Percentiles rank a stretch among this genome's conserved stretches.
Conservation (phyloP, 306 rosid species). For the Trifolium dubium region DNA sequence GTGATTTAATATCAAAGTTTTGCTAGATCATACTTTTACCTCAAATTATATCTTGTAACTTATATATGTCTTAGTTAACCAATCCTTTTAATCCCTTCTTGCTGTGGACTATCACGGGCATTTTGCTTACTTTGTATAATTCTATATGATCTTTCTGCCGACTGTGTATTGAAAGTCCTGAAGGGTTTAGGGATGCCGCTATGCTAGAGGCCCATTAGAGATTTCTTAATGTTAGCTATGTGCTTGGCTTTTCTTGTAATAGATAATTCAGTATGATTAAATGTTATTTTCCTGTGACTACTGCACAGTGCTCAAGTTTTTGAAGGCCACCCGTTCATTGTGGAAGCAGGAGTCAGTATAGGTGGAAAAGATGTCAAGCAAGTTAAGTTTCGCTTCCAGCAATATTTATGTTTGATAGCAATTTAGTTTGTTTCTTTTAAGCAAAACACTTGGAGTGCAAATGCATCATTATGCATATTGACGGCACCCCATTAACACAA, state of each 20-base stretch:
- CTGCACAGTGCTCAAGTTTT: slow-evolving; percentile 81
- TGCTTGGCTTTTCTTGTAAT: slow-evolving; percentile 37
- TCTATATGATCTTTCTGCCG: too few species aligned
- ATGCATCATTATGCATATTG: too few species aligned
- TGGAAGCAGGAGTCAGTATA: slow-evolving; percentile 95
- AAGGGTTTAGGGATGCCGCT: too few species aligned
- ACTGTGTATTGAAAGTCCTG: too few species aligned
- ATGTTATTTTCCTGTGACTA: slow-evolving; percentile 29
- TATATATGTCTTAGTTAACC: slow-evolving; percentile 13
- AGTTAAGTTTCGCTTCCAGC: slow-evolving; percentile 51
- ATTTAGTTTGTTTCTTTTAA: too few species aligned
- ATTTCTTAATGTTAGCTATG: neutral
- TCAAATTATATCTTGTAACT: slow-evolving; percentile 31
- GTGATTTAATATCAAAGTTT: slow-evolving; percentile 44
- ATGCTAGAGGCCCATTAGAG: too few species aligned
- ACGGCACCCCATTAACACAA: too few species aligned
- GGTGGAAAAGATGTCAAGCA: slow-evolving; percentile 98
- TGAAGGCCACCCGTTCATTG: slow-evolving; percentile 98
- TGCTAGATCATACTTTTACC: slow-evolving; percentile 39
- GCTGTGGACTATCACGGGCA: slow-evolving; percentile 12
- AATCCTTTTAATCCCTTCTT: slow-evolving; percentile 32
- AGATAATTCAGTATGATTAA: slow-evolving; percentile 18
- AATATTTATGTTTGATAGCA: slow-evolving; percentile 22
- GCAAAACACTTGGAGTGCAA: too few species aligned
- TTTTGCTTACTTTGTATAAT: too few species aligned